Evolutionary conservation across 1,284 basidiomycete species (phyloP).

Genomic region (Ceratobasidium theobromae): DNA sequence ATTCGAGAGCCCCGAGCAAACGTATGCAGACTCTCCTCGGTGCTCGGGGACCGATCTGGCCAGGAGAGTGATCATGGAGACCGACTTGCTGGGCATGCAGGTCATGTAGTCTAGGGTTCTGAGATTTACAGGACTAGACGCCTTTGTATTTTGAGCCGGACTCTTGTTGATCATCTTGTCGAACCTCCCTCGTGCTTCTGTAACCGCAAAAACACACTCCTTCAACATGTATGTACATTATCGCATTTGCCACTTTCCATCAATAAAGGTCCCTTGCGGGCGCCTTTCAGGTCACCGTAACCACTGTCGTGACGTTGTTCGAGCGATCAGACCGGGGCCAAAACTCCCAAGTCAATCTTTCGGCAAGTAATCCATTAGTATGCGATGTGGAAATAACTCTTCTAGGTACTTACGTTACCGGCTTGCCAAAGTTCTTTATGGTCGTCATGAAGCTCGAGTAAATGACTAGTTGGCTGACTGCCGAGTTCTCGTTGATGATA

Average conservation of each 20-base stretch:
- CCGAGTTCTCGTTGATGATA: not conserved
- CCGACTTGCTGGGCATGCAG: not conserved
- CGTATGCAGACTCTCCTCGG: no score
- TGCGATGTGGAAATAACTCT: no score
- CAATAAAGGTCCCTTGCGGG: not conserved
- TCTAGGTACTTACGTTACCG: slow-evolving; percentile 22
- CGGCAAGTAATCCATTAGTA: not conserved
- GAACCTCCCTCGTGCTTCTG: no score
- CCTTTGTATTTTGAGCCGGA: no score
- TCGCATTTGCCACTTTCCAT: not conserved
- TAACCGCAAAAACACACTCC: no score
- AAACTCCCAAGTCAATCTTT: slow-evolving; percentile 33
- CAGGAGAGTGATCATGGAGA: not conserved
- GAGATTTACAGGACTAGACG: no score
- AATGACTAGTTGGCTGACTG: slow-evolving; percentile 3
- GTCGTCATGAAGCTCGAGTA: not conserved
- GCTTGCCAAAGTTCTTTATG: slow-evolving; percentile 26
- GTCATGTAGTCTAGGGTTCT: no score
- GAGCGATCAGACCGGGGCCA: slow-evolving; percentile 31
- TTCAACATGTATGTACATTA: slow-evolving; percentile 6
- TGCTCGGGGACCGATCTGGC: no score
- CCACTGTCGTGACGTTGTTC: slow-evolving; percentile 30
- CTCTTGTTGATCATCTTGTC: no score
- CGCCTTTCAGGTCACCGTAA: slow-evolving; percentile 9
- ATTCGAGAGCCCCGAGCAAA: not conserved